Evolutionary conservation across 495 filamentous ascomycete species (phyloP).

Genomic region (Penicillium waksmanii): DNA sequence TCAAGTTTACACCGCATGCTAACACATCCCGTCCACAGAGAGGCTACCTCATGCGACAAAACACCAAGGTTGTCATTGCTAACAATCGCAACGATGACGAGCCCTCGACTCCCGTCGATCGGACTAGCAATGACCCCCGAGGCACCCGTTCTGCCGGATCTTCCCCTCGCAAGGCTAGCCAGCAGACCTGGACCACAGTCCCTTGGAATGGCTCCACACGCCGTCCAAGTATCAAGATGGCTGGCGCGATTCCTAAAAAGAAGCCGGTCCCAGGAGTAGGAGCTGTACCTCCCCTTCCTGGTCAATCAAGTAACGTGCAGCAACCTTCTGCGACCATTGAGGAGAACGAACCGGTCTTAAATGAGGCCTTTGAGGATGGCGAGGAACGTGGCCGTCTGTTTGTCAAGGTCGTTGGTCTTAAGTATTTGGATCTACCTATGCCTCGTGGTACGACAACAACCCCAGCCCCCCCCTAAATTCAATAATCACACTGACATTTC

Average conservation of each 20-base stretch:
- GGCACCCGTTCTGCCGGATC: slow-evolving; percentile 67
- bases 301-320: slow-evolving; percentile 78
- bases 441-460: slow-evolving; percentile 71
- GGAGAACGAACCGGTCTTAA: slow-evolving; percentile 59
- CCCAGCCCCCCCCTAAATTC: neutral
- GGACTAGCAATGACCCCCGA: slow-evolving; percentile 56
- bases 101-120: slow-evolving; percentile 41
- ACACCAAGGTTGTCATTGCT: slow-evolving; percentile 94
- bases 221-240: slow-evolving; percentile 65
- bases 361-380: slow-evolving; percentile 68
- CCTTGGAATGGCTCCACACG: slow-evolving; percentile 87
- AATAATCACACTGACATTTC: slow-evolving; percentile 33
- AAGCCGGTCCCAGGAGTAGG: slow-evolving; percentile 57
- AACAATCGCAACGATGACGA: slow-evolving; percentile 64
- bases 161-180: slow-evolving; percentile 72
- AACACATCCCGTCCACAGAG: slow-evolving; percentile 72
- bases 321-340: slow-evolving; percentile 63
- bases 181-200: slow-evolving; percentile 93
- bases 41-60: slow-evolving; percentile 97
- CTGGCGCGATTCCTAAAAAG: slow-evolving; percentile 64
- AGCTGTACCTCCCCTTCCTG: slow-evolving; percentile 80
- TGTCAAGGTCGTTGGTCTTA: slow-evolving; percentile 95
- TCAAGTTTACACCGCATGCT: slow-evolving; percentile 45
- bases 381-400: slow-evolving; percentile 92
- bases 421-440: slow-evolving; percentile 88